These are phyloP conservation scores for Venturia effusa DNA, from an alignment of 2,329 filamentous ascomycete genomes.

Conservation along the genomic window DNA sequence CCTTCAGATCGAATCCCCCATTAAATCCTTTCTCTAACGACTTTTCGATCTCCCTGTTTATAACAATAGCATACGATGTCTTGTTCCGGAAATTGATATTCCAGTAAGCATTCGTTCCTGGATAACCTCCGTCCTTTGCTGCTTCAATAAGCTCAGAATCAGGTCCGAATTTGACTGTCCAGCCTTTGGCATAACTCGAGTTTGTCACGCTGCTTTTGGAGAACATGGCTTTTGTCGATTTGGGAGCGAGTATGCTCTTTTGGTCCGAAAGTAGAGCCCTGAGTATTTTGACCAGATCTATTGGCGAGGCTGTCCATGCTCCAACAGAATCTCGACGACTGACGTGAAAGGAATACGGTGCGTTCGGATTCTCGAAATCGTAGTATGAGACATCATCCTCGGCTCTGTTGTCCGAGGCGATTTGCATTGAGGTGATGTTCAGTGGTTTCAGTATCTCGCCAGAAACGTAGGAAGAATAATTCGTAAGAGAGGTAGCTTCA, in stretches of 20 bases:
- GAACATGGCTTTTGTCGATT: conserved; percentile 3
- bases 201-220: not conserved
- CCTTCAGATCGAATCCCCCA: conserved; percentile 5
- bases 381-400: conserved; percentile 10
- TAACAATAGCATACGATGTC: conserved; percentile 9
- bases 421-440: not conserved
- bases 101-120: conserved; percentile 1
- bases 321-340: conserved; percentile 7
- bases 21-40: not conserved
- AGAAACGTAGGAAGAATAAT: conserved; percentile 5
- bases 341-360: conserved; percentile 11
- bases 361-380: conserved; percentile 1
- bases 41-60: conserved; percentile 1
- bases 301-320: conserved; percentile 11
- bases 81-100: conserved; percentile 9
- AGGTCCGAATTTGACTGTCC: not conserved
- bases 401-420: conserved; percentile 4
- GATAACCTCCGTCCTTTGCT: conserved; percentile 9
- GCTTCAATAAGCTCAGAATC: not conserved
- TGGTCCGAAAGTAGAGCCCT: not conserved
- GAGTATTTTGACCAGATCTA: conserved; percentile 7
- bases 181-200: conserved; percentile 10
- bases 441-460: conserved; percentile 5
- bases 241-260: not conserved
- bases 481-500: not conserved